These are phyloP conservation scores for Polytrichum formosum DNA, from an alignment of 225 moss, liverwort and hornwort species.

Conservation along the genomic window DNA sequence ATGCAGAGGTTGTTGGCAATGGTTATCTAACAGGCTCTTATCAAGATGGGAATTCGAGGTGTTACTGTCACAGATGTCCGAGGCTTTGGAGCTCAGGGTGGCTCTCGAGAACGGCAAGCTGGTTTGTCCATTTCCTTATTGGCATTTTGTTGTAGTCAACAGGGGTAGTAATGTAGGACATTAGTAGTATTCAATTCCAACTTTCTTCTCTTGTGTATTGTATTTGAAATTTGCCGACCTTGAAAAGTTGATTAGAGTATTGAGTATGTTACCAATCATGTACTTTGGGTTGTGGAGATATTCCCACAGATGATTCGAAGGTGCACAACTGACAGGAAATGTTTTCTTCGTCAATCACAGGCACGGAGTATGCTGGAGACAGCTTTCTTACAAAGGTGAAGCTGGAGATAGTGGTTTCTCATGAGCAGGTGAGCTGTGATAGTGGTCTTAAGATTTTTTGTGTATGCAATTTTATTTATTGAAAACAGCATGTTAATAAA, in stretches of 20 bases:
- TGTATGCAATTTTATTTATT: too few relatives aligned
- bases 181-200: too few relatives aligned
- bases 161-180: too few relatives aligned
- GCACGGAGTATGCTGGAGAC: slow-evolving; percentile 58
- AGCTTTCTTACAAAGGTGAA: slow-evolving; percentile 61
- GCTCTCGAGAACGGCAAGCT: slow-evolving; percentile 69
- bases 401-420: slow-evolving; percentile 57
- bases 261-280: too few relatives aligned
- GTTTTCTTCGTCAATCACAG: slow-evolving; percentile 18
- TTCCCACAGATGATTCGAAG: too few relatives aligned
- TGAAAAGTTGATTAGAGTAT: not conserved
- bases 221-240: not conserved
- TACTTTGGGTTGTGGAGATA: too few relatives aligned
- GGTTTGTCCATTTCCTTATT: slow-evolving; percentile 22
- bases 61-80: slow-evolving; percentile 61
- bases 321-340: not conserved
- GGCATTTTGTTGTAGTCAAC: too few relatives aligned
- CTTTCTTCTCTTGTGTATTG: not conserved
- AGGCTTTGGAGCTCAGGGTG: slow-evolving; percentile 70
- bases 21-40: slow-evolving; percentile 41
- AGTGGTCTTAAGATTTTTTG: too few relatives aligned
- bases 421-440: slow-evolving; percentile 38
- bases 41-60: slow-evolving; percentile 70
- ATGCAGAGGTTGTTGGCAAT: too few relatives aligned
- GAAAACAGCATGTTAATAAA: too few relatives aligned